A percentile compares a stretch with the other conserved stretches of the same genome.
Evolutionary conservation across 768 basidiomycete species (phyloP).

Genomic region (Lactarius quietus): DNA sequence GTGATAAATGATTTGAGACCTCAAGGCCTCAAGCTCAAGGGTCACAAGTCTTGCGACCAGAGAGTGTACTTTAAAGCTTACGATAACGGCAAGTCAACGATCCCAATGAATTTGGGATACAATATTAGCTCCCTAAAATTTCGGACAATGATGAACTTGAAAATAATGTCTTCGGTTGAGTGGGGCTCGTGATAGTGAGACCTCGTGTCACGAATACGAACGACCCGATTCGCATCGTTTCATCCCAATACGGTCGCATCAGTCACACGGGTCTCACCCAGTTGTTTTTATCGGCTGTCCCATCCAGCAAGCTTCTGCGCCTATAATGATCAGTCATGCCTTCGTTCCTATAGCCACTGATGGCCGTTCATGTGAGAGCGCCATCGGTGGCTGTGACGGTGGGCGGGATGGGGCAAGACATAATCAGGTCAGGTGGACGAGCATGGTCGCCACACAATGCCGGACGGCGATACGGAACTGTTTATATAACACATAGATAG

Average conservation of each 20-base stretch:
- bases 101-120: neutral
- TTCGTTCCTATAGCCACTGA: neutral
- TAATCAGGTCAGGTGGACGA: constrained; percentile 18
- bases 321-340: neutral
- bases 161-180: neutral
- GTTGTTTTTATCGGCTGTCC: neutral
- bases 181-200: neutral
- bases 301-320: neutral
- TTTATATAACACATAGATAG: neutral
- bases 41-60: neutral
- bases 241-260: neutral
- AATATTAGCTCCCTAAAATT: neutral
- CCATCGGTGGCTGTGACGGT: neutral
- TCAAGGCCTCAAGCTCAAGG: too few relatives aligned
- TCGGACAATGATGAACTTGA: neutral
- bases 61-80: neutral
- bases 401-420: neutral
- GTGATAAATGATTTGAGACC: neutral
- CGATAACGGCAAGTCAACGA: neutral
- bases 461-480: neutral
- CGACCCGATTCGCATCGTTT: neutral
- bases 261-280: neutral
- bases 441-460: neutral
- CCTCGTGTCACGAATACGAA: neutral
- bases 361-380: neutral